Conservation (phyloP, 2,329 filamentous ascomycete species). For the Dactylellina sp. region DNA sequence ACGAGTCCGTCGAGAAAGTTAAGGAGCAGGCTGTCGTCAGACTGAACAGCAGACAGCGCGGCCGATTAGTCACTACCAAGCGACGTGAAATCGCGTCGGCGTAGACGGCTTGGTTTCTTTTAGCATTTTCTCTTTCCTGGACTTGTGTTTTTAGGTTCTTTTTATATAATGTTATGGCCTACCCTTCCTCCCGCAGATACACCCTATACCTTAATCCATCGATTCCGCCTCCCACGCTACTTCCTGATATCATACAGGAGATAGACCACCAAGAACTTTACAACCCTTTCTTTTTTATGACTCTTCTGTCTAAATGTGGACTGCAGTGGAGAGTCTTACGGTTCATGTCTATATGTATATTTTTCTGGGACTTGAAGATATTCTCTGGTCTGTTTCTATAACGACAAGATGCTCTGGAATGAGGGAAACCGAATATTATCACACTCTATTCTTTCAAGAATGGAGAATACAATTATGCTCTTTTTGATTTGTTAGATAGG, state of each 20-base stretch:
- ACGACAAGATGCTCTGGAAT: slow-evolving; percentile 26
- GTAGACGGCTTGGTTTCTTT: slow-evolving; percentile 61
- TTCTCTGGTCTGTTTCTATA: slow-evolving; percentile 27
- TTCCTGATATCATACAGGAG: slow-evolving; percentile 23
- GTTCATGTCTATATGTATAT: slow-evolving; percentile 42
- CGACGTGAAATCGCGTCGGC: slow-evolving; percentile 71
- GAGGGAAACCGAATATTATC: slow-evolving; percentile 49
- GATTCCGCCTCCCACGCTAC: slow-evolving; percentile 21
- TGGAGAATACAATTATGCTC: slow-evolving; percentile 1
- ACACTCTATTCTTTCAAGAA: not conserved
- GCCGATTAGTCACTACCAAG: slow-evolving; percentile 68
- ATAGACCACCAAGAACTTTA: slow-evolving; percentile 26
- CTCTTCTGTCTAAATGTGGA: slow-evolving; percentile 28
- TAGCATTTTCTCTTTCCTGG: slow-evolving; percentile 45
- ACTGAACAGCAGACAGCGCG: slow-evolving; percentile 93
- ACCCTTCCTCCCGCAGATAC: slow-evolving; percentile 19
- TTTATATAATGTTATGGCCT: slow-evolving; percentile 57
- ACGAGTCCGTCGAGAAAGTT: slow-evolving; percentile 95
- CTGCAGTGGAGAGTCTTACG: slow-evolving; percentile 29
- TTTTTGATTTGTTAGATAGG: slow-evolving; percentile 12
- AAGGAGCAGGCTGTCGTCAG: slow-evolving; percentile 69
- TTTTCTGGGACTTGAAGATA: slow-evolving; percentile 40
- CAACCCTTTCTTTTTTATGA: slow-evolving; percentile 32
- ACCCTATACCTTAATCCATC: slow-evolving; percentile 50
- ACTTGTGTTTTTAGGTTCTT: slow-evolving; percentile 52